Evolutionary conservation across 148 eudicot species (phyloP).

Genomic region (Diospyros kaki): DNA sequence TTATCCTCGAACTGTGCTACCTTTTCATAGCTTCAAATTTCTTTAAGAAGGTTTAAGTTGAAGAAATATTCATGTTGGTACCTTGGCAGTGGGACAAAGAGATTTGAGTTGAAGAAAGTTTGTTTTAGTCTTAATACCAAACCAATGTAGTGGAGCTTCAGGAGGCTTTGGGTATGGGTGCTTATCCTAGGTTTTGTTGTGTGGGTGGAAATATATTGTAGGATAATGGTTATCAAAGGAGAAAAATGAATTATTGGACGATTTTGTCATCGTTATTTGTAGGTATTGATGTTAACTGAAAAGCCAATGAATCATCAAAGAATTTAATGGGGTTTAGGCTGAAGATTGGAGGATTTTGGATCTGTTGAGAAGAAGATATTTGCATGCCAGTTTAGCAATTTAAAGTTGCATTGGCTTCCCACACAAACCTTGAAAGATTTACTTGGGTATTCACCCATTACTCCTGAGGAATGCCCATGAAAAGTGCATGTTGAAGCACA

Average conservation of each 20-base stretch:
- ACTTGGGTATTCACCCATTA: too few relatives aligned
- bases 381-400: neutral
- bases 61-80: too few relatives aligned
- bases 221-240: neutral
- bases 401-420: too few relatives aligned
- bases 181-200: neutral
- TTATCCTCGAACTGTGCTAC: too few relatives aligned
- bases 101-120: neutral
- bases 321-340: neutral
- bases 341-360: neutral
- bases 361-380: neutral
- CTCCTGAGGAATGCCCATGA: neutral
- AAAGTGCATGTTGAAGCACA: neutral
- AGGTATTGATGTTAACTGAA: neutral
- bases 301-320: neutral
- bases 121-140: neutral
- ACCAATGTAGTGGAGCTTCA: neutral
- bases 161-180: neutral
- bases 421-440: too few relatives aligned
- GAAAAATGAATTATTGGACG: neutral
- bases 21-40: neutral
- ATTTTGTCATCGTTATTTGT: neutral
- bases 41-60: too few relatives aligned
- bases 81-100: too few relatives aligned
- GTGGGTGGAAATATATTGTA: neutral